phyloP scores from a whole-genome alignment of 1,139 yeast genomes.

The Candida sp. region DNA sequence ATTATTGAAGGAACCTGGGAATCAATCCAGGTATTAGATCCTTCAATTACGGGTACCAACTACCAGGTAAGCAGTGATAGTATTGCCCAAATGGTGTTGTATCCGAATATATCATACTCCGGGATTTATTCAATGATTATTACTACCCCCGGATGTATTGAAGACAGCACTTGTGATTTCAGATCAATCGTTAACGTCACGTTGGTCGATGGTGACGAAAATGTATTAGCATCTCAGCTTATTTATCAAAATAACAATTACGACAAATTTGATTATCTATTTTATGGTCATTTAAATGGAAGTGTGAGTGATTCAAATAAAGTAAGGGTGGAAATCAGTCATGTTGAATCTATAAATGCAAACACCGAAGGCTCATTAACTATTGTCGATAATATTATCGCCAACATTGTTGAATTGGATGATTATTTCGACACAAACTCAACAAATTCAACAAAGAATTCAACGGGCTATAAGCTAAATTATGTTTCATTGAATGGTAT shows the following conservation, averaged over 20 bases:
- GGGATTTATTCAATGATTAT: constrained; percentile 74
- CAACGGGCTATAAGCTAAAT: constrained; percentile 17
- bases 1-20: constrained; percentile 30
- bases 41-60: constrained; percentile 18
- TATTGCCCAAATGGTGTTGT: constrained; percentile 51
- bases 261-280: constrained; percentile 78
- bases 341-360: constrained; percentile 27
- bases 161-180: constrained; percentile 61
- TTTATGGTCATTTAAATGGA: constrained; percentile 63
- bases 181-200: constrained; percentile 83
- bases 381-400: constrained; percentile 72
- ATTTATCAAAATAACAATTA: constrained; percentile 79
- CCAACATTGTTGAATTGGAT: constrained; percentile 53
- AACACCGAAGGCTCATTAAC: constrained; percentile 36
- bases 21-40: constrained; percentile 20
- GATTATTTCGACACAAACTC: constrained; percentile 27
- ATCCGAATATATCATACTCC: constrained; percentile 67
- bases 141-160: constrained; percentile 84
- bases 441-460: constrained; percentile 24
- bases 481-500: constrained; percentile 58
- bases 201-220: constrained; percentile 46
- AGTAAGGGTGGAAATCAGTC: constrained; percentile 51
- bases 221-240: constrained; percentile 34
- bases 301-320: constrained; percentile 31
- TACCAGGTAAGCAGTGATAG: constrained; percentile 29